phyloP scores from a whole-genome alignment of 2,329 filamentous ascomycete species.

The Onygenales sp. region DNA sequence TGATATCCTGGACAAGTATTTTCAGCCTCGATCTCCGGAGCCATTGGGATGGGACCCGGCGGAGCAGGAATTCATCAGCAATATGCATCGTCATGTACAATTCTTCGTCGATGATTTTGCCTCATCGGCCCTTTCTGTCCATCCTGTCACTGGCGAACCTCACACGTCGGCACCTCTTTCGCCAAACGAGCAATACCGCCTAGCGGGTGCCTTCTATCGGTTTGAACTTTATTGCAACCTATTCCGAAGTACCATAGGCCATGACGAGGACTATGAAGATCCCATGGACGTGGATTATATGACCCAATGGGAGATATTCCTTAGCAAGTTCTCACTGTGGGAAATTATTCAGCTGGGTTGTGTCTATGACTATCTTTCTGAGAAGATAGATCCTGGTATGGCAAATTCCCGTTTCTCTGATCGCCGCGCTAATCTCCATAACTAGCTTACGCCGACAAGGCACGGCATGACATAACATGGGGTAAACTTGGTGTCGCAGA shows the following conservation, averaged over 20 bases:
- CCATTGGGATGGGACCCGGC: constrained; percentile 6
- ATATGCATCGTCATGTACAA: constrained; percentile 6
- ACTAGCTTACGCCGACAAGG: constrained; percentile 8
- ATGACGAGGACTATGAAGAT: neutral
- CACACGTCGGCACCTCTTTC: constrained; percentile 1
- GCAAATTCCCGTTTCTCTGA: neutral
- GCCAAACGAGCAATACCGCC: constrained; percentile 6
- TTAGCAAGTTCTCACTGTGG: constrained; percentile 12
- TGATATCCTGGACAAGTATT: constrained; percentile 2
- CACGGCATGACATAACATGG: constrained; percentile 7
- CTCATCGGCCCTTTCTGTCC: constrained; percentile 1
- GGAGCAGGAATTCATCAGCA: constrained; percentile 3
- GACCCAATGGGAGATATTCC: constrained; percentile 7
- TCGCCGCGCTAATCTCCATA: neutral
- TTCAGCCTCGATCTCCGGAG: neutral
- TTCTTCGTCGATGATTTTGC: constrained; percentile 10
- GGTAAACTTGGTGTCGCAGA: constrained; percentile 1
- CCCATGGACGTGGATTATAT: neutral
- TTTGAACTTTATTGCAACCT: constrained; percentile 14
- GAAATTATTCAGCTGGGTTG: constrained; percentile 15
- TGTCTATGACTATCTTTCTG: constrained; percentile 12
- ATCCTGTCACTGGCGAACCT: neutral
- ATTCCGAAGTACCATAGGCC: constrained; percentile 2
- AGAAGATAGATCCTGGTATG: constrained; percentile 7
- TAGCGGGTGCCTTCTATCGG: constrained; percentile 11